Evolutionary conservation across 805 yeast species (phyloP).

Genomic region (Starmerella gropengiesseri): DNA sequence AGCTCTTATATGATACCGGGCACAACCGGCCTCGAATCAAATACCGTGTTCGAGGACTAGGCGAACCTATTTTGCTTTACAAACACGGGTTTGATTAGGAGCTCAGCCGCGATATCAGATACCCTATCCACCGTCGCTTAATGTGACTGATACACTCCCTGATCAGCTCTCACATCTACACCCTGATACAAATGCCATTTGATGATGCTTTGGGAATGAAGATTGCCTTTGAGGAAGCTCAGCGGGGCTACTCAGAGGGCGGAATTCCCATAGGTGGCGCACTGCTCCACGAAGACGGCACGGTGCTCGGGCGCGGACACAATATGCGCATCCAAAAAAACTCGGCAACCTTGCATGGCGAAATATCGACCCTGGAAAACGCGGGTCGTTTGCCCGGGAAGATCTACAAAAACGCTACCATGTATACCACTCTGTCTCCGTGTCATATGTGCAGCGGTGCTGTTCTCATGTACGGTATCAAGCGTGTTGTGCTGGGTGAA

Average conservation of each 20-base stretch:
- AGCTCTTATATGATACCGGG: no score
- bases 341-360: conserved; percentile 84
- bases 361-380: conserved; percentile 75
- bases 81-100: no score
- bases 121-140: no score
- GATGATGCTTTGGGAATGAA: conserved; percentile 25
- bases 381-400: conserved; percentile 81
- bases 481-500: conserved; percentile 82
- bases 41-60: no score
- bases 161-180: no score
- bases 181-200: conserved; percentile 13
- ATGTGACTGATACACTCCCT: no score
- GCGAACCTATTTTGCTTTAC: no score
- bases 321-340: conserved; percentile 78
- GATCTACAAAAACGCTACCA: conserved; percentile 71
- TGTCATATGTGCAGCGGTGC: conserved; percentile 96
- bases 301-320: conserved; percentile 78
- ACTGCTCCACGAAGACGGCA: conserved; percentile 62
- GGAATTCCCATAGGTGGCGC: conserved; percentile 87
- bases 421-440: conserved; percentile 87
- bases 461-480: conserved; percentile 74
- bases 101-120: no score
- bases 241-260: conserved; percentile 54
- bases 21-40: no score
- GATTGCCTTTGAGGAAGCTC: conserved; percentile 30